A percentile compares a stretch with the other conserved stretches of the same genome.
Evolutionary conservation across 2,329 filamentous ascomycete genomes (phyloP).

Genomic region (Beauveria varroae): DNA sequence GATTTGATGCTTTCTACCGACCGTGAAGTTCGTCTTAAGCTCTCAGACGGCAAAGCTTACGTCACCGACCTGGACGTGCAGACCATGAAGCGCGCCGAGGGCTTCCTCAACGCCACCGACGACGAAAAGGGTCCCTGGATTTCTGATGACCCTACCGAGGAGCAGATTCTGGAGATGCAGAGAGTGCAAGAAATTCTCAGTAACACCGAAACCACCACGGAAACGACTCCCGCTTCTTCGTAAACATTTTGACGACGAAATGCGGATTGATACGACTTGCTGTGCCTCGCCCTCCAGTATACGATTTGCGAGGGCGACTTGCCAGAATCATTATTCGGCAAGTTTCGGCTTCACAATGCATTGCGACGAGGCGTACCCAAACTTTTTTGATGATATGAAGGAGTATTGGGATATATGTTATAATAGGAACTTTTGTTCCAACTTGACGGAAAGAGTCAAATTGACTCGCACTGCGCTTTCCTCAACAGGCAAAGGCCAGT

Average conservation of each 20-base stretch:
- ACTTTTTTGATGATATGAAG: conserved; percentile 2
- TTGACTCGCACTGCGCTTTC: background rate
- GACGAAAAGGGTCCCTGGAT: conserved; percentile 86
- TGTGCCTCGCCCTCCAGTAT: background rate
- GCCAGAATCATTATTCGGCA: background rate
- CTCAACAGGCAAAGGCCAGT: background rate
- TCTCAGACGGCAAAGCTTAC: conserved; percentile 69
- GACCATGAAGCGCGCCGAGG: conserved; percentile 81
- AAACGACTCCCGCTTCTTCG: background rate
- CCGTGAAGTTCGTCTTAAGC: conserved; percentile 81
- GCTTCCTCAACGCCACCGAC: conserved; percentile 68
- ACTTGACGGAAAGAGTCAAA: background rate
- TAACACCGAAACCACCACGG: conserved; percentile 14
- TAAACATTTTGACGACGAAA: background rate
- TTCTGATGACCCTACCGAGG: conserved; percentile 59
- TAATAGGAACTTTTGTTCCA: background rate
- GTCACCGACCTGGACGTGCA: conserved; percentile 91
- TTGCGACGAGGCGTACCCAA: conserved; percentile 11
- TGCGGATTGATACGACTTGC: conserved; percentile 5
- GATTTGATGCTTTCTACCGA: conserved; percentile 98
- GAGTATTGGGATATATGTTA: conserved; percentile 1
- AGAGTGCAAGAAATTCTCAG: conserved; percentile 47
- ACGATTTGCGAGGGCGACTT: conserved; percentile 4
- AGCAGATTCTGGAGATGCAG: conserved; percentile 54
- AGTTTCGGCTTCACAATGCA: conserved; percentile 4